These are phyloP conservation scores for Euphrasia confusa DNA, from an alignment of 257 asterid genomes.

Conservation along the genomic window DNA sequence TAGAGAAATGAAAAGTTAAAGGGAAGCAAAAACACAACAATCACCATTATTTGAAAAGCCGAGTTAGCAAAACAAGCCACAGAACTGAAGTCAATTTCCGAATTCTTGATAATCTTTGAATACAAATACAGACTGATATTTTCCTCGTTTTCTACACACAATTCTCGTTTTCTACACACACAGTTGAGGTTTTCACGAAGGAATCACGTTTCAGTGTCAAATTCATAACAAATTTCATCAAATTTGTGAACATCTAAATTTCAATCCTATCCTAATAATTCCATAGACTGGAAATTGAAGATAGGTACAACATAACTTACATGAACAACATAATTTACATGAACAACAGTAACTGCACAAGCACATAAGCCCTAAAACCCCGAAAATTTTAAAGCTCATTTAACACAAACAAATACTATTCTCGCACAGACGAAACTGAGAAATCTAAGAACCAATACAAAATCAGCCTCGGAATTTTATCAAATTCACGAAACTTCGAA, in stretches of 20 bases:
- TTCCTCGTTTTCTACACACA: neutral
- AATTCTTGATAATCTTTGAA: neutral
- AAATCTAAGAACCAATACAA: neutral
- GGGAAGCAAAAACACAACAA: neutral
- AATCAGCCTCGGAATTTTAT: neutral
- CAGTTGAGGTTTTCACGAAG: neutral
- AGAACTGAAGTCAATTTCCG: neutral
- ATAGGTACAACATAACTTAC: neutral
- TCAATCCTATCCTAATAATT: neutral
- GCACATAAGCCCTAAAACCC: neutral
- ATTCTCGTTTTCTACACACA: neutral
- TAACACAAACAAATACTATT: neutral
- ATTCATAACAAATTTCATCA: neutral
- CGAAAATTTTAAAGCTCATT: neutral
- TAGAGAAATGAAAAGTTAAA: neutral
- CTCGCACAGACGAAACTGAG: too few relatives aligned
- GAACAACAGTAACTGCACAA: neutral
- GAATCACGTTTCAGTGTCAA: neutral
- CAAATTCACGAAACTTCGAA: neutral
- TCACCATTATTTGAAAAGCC: neutral
- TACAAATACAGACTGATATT: neutral
- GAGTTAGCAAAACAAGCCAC: too few relatives aligned
- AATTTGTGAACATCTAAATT: neutral
- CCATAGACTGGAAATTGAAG: neutral
- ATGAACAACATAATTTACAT: neutral